A percentile compares a stretch with the other conserved stretches of the same genome.
These are phyloP conservation scores for Purshia tridentata DNA, from an alignment of 306 rosid species.

Conservation along the genomic window DNA sequence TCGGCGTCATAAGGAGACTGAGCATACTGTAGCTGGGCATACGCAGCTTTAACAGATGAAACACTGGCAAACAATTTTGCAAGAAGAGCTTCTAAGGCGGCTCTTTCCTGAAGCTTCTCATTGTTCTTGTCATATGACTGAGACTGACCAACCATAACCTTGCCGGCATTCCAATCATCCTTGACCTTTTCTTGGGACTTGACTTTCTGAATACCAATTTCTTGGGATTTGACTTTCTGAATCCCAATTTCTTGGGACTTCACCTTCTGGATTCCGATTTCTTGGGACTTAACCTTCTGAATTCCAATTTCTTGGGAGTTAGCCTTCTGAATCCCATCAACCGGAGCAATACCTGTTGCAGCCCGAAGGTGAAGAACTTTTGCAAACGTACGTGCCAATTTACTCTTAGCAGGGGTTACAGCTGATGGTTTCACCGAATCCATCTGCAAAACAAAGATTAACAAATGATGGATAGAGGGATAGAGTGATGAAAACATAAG, in stretches of 20 bases:
- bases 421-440: constrained; percentile 63
- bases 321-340: constrained; percentile 50
- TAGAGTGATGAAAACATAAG: not conserved
- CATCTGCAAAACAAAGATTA: constrained; percentile 51
- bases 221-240: not conserved
- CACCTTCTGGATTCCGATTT: not conserved
- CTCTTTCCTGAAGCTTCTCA: constrained; percentile 60
- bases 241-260: not conserved
- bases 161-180: constrained; percentile 33
- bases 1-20: constrained; percentile 79
- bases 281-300: constrained; percentile 20
- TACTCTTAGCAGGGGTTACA: constrained; percentile 63
- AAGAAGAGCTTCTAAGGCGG: constrained; percentile 58
- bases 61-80: constrained; percentile 73
- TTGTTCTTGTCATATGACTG: constrained; percentile 35
- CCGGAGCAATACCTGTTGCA: constrained; percentile 53
- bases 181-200: constrained; percentile 15
- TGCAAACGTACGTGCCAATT: constrained; percentile 58
- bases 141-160: constrained; percentile 26
- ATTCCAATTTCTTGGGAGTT: constrained; percentile 34
- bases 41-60: constrained; percentile 71
- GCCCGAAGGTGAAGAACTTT: constrained; percentile 76
- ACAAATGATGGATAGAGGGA: constrained; percentile 14
- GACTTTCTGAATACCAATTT: not conserved
- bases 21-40: constrained; percentile 70